phyloP scores from a whole-genome alignment of 306 rosid species.

The Pyrus bretschneideri region DNA sequence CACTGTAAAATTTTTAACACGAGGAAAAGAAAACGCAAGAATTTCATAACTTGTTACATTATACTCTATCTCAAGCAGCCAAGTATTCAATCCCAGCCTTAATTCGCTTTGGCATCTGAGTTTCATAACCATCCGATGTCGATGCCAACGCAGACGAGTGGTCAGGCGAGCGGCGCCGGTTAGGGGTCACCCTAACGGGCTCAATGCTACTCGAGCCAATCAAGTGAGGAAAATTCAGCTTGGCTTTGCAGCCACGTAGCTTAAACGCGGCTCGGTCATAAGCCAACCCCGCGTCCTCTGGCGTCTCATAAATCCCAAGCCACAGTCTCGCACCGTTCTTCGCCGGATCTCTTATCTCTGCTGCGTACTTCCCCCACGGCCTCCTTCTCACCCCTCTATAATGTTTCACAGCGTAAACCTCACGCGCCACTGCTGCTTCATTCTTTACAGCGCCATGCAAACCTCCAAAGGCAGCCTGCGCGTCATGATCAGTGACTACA shows the following conservation, averaged over 20 bases:
- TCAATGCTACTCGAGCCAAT: conserved; percentile 1
- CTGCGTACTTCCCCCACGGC: conserved; percentile 35
- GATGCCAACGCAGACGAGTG: no score
- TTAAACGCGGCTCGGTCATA: conserved; percentile 35
- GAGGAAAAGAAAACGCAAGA: no score
- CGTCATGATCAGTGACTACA: background rate
- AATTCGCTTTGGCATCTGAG: no score
- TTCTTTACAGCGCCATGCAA: background rate
- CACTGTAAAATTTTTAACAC: no score
- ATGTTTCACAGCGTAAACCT: background rate
- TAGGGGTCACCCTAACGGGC: background rate
- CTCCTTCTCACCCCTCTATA: conserved; percentile 47
- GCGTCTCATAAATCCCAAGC: conserved; percentile 45
- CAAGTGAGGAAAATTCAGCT: conserved; percentile 44
- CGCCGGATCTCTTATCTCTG: conserved; percentile 24
- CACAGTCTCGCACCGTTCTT: conserved; percentile 44
- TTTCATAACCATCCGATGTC: no score
- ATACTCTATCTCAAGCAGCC: no score
- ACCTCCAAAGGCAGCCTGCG: background rate
- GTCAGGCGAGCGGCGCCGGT: background rate
- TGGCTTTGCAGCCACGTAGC: conserved; percentile 29
- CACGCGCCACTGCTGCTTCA: background rate
- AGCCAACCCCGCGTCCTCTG: conserved; percentile 44
- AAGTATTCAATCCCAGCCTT: no score
- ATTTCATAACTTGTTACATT: no score